Base-by-base conservation (phyloP, 176 grass and related monocot species). In the Dactylis glomerata region DNA sequence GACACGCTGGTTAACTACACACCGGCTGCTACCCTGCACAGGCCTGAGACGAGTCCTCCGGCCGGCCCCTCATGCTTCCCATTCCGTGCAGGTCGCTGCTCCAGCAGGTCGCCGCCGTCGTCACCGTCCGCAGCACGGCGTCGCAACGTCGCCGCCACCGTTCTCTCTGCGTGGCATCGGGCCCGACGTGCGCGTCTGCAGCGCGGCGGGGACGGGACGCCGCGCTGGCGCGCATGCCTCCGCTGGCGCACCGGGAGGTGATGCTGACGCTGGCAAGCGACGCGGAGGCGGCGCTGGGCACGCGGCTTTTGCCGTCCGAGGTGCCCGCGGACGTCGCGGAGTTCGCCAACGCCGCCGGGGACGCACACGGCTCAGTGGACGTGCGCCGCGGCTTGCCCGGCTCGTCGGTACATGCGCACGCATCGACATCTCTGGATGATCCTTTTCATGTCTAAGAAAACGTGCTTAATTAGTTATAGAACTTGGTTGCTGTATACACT, bases 161-260 rank as follows among this genome's bases (percentile, higher is more conserved):
- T 3, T 3, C 54, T 24, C 54, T 34, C 3, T 19, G 49, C 49
- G 16, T 20, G 49, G 16, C 49, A 51, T 20, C 49, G 49, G 73
- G 77, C 64, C 5, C 71, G 75, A 50, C 68, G 34, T 44, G 34
- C 71, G 42, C 22, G 3, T 2, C 45, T 14, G 52, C 54, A n/a
- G n/a, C n/a, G 40, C 50, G 22, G 65, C 54, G 37, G 34, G 30
- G 78, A 28, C 20, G 57, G 10, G 57, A 62, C 0, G 56, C 47
- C 6, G 65, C 82, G 20, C 80, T 83, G 17, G 87, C 81, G 9
- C 69, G 62, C 8, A 79, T 90, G 68, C 90, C 91, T 12, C 63
- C 22, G 11, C 83, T 92, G 50, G 68, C 89, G 34, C 93, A 91
- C 68, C 63, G 88, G 19, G 86, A 92, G 17, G 56, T 95, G 62